A percentile compares a stretch with the other conserved stretches of the same genome.
These are phyloP conservation scores for Phytopythium mirpurense DNA, from an alignment of 352 stramenopile species.

Conservation along the genomic window DNA sequence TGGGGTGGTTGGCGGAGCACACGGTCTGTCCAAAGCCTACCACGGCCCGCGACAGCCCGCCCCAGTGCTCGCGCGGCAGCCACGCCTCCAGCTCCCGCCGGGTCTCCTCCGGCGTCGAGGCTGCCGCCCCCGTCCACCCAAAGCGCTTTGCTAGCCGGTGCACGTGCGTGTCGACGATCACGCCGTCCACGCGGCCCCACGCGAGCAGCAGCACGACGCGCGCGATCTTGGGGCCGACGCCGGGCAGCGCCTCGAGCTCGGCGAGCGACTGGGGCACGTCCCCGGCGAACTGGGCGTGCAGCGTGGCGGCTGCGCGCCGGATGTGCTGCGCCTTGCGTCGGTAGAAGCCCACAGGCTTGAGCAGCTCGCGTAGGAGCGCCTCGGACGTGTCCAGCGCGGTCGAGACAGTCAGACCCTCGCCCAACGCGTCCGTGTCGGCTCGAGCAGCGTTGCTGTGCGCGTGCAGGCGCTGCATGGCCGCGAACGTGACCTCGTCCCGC, in stretches of 20 bases:
- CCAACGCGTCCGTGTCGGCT: background rate
- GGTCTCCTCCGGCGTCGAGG: conserved; percentile 39
- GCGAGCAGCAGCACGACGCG: conserved; percentile 58
- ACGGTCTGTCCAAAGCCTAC: conserved; percentile 74
- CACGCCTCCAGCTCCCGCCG: conserved; percentile 50
- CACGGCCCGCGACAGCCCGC: conserved; percentile 49
- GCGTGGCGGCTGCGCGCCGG: conserved; percentile 37
- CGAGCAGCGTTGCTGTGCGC: conserved; percentile 7
- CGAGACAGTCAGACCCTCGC: conserved; percentile 39
- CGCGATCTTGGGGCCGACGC: conserved; percentile 71
- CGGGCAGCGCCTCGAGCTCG: conserved; percentile 44
- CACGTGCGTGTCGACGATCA: conserved; percentile 80
- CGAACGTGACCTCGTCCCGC: conserved; percentile 58
- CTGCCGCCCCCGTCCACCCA: conserved; percentile 27
- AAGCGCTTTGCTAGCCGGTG: conserved; percentile 65
- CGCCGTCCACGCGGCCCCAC: conserved; percentile 53
- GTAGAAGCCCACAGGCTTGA: conserved; percentile 74
- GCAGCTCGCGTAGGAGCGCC: conserved; percentile 32
- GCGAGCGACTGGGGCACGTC: conserved; percentile 48
- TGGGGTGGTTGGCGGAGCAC: conserved; percentile 48
- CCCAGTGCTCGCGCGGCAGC: conserved; percentile 56
- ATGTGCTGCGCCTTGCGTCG: conserved; percentile 65
- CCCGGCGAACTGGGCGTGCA: conserved; percentile 24
- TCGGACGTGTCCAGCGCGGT: conserved; percentile 26
- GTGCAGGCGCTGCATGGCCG: conserved; percentile 68